phyloP scores from a whole-genome alignment of 179 eudicot species.

The Heliamphora pulchella region DNA sequence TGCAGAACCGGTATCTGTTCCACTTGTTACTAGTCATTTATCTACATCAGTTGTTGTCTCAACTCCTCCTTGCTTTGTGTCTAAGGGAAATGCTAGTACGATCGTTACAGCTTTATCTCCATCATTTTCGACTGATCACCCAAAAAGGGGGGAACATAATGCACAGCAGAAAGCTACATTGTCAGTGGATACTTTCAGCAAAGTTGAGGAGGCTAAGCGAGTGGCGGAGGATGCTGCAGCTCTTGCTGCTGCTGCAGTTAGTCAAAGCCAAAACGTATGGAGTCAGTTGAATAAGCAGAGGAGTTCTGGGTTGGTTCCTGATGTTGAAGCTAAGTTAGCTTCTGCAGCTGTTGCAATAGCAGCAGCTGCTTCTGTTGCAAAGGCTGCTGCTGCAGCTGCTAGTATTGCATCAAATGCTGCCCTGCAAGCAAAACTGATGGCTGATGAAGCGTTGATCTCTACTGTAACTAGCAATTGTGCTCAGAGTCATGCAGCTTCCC shows the following conservation, averaged over 20 bases:
- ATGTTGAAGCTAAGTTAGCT: constrained; percentile 63
- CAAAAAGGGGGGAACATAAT: constrained; percentile 25
- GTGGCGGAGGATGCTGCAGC: constrained; percentile 77
- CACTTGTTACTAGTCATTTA: constrained; percentile 24
- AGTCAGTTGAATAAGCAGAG: constrained; percentile 51
- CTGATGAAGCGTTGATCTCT: constrained; percentile 55
- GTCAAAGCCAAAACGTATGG: constrained; percentile 64
- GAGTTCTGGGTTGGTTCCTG: constrained; percentile 49
- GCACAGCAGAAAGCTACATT: constrained; percentile 25
- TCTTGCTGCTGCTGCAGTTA: constrained; percentile 58
- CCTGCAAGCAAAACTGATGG: constrained; percentile 76
- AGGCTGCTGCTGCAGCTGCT: constrained; percentile 97
- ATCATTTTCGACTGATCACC: constrained; percentile 25
- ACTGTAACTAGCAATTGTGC: constrained; percentile 20
- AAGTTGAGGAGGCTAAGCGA: constrained; percentile 67
- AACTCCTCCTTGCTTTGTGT: constrained; percentile 26
- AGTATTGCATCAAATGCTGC: constrained; percentile 77
- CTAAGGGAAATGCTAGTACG: constrained; percentile 28
- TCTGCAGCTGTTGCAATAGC: constrained; percentile 83
- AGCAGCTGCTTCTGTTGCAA: constrained; percentile 92
- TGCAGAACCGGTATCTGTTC: constrained; percentile 28
- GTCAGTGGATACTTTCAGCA: constrained; percentile 38
- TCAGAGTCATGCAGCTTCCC: constrained; percentile 18
- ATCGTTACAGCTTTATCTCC: constrained; percentile 22
- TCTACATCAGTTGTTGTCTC: constrained; percentile 35